Evolutionary conservation across 2,329 filamentous ascomycete genomes (phyloP).

Genomic region (Colletotrichum eremochloae): DNA sequence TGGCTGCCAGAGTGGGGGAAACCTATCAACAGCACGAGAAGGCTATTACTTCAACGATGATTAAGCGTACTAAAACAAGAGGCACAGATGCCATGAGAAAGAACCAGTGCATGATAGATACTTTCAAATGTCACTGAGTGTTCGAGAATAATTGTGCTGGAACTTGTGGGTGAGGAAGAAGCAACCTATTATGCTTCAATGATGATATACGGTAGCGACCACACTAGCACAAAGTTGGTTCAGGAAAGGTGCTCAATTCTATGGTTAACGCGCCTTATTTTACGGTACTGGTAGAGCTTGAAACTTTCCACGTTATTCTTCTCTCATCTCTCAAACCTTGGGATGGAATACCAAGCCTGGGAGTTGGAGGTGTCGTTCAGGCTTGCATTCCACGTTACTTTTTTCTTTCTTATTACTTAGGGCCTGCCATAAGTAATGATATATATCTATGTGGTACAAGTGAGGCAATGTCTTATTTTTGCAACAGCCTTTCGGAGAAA

Average conservation of each 20-base stretch:
- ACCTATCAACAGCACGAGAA: not conserved
- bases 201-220: accelerated
- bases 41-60: not conserved
- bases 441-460: no score
- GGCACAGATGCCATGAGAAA: not conserved
- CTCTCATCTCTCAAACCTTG: not conserved
- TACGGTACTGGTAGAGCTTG: no score
- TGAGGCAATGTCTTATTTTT: no score
- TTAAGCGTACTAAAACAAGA: no score
- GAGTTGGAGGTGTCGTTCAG: not conserved
- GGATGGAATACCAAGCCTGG: no score
- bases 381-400: not conserved
- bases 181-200: not conserved
- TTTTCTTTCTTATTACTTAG: no score
- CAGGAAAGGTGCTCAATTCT: not conserved
- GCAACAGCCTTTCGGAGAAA: no score
- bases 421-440: no score
- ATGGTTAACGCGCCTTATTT: not conserved
- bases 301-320: not conserved
- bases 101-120: not conserved
- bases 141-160: not conserved
- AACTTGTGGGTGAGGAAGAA: not conserved
- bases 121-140: not conserved
- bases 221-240: accelerated
- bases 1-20: not conserved